A percentile compares a stretch with the other conserved stretches of the same genome.
Conservation (phyloP, 208 protist species). For the Angomonas ambiguus region DNA sequence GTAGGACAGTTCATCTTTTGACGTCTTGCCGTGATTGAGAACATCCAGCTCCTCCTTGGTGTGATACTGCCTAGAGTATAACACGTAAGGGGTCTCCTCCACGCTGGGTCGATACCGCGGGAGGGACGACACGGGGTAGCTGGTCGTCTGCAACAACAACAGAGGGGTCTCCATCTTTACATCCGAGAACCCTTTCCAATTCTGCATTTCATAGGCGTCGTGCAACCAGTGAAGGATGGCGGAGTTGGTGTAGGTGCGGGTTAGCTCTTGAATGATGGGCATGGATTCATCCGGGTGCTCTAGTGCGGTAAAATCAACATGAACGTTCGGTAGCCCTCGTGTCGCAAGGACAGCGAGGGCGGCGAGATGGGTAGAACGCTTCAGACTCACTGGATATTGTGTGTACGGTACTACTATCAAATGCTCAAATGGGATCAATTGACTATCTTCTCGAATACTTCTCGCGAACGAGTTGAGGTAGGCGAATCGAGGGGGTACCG, state of each 20-base stretch:
- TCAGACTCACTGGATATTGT: conserved; percentile 68
- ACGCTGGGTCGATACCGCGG: neutral
- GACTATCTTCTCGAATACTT: conserved; percentile 56
- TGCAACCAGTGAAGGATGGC: conserved; percentile 84
- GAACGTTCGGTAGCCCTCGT: conserved; percentile 63
- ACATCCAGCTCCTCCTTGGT: conserved; percentile 7
- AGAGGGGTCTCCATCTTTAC: conserved; percentile 64
- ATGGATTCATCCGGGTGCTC: conserved; percentile 85
- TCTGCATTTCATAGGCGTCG: conserved; percentile 86
- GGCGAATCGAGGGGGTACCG: conserved; percentile 20
- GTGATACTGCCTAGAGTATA: conserved; percentile 30
- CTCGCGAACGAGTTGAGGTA: conserved; percentile 70
- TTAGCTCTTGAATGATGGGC: conserved; percentile 77
- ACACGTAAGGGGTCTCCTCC: conserved; percentile 9
- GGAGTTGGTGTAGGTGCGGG: conserved; percentile 64
- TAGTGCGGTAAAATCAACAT: conserved; percentile 85
- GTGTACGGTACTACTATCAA: conserved; percentile 88
- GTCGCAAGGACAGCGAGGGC: conserved; percentile 72
- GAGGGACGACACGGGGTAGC: conserved; percentile 33
- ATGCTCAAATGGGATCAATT: conserved; percentile 77
- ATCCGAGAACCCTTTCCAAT: conserved; percentile 67
- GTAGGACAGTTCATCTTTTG: conserved; percentile 23
- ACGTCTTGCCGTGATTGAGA: conserved; percentile 15
- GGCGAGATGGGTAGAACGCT: conserved; percentile 77
- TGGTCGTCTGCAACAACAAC: conserved; percentile 71